Conservation (phyloP, 352 stramenopile species). For the Peronospora farinosa region DNA sequence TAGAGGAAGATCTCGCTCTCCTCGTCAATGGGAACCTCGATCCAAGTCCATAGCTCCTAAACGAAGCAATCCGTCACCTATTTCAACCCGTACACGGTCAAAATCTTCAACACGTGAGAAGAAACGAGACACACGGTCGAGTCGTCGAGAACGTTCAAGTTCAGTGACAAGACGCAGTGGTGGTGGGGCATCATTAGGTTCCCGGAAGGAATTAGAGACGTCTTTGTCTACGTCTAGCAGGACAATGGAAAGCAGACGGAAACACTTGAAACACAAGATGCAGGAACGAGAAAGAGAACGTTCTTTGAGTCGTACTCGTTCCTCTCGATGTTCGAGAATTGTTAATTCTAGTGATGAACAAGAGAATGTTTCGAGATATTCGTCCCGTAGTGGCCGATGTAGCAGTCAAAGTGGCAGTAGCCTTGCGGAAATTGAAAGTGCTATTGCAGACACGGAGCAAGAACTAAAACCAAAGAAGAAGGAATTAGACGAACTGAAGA, state of each 20-base stretch:
- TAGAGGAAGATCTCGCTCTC: constrained; percentile 28
- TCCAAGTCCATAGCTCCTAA: background rate
- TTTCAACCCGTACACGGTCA: constrained; percentile 33
- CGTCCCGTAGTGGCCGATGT: constrained; percentile 6
- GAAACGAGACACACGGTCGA: constrained; percentile 21
- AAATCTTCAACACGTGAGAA: constrained; percentile 32
- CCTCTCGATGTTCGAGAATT: constrained; percentile 1
- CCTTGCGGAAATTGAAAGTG: constrained; percentile 42
- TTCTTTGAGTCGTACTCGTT: constrained; percentile 21
- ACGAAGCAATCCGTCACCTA: constrained; percentile 16
- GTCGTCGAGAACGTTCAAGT: constrained; percentile 28
- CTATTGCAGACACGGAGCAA: constrained; percentile 39
- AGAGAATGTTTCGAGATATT: constrained; percentile 7
- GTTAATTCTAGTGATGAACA: constrained; percentile 18
- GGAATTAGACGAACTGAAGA: constrained; percentile 37
- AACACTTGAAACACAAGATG: constrained; percentile 20
- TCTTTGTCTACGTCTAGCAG: background rate
- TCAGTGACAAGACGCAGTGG: constrained; percentile 28
- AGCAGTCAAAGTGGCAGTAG: constrained; percentile 24
- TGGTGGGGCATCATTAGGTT: constrained; percentile 8
- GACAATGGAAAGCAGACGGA: constrained; percentile 8
- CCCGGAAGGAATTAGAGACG: constrained; percentile 1
- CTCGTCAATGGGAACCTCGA: background rate
- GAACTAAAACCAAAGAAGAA: constrained; percentile 41
- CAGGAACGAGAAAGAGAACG: constrained; percentile 10